Evolutionary conservation across 176 grass and related monocot genomes (phyloP), one percentile per base, ranked within the genome.

Genomic region (Dendrocalamus sinicus): DNA sequence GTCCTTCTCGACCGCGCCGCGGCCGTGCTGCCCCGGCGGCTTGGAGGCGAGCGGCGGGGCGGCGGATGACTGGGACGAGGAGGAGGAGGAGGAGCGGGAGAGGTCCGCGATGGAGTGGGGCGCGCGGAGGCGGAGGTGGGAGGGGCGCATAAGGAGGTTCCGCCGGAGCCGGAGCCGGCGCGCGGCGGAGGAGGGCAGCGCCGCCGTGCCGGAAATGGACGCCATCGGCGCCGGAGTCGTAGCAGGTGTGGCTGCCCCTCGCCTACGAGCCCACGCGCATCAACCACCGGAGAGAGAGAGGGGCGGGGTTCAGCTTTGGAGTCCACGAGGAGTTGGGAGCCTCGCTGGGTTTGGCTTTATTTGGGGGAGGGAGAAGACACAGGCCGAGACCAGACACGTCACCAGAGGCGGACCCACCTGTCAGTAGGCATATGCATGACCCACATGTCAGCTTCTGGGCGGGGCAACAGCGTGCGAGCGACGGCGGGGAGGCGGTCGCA

Each of bases 101-200:
- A 94, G 72, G 91, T 94, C 92, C 13, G 92, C 84, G 75, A 94
- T 90, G 72, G 97, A 99, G 35, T 92, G 88, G 43, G 71, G 89
- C 59, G 85, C 88, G 53, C 79, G 92, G 90, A 96, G 88, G 79
- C 82, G 82, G 86, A 88, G 92, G 86, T 86, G 83, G 83, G 79
- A 72, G 9, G 67, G 86, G 43, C 75, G 88, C 41, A 75, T 54
- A 57, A 80, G 87, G 48, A 86, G 86, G 2, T 85, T 86, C 61
- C 62, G 39, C 24, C 73, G 77, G 12, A 90, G 79, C 10, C 67
- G 82, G n/a, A 85, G 69, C 20, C 85, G 75, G 79, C 89, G 85
- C 44, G 68, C 58, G 5, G 90, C 54, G 61, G 82, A 71, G 19
- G 82, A 88, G 16, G 90, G 90, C 45, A 75, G 75, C 81, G 79